Evolutionary conservation across 345 rosid species (phyloP).

Genomic region (Linum tenue): DNA sequence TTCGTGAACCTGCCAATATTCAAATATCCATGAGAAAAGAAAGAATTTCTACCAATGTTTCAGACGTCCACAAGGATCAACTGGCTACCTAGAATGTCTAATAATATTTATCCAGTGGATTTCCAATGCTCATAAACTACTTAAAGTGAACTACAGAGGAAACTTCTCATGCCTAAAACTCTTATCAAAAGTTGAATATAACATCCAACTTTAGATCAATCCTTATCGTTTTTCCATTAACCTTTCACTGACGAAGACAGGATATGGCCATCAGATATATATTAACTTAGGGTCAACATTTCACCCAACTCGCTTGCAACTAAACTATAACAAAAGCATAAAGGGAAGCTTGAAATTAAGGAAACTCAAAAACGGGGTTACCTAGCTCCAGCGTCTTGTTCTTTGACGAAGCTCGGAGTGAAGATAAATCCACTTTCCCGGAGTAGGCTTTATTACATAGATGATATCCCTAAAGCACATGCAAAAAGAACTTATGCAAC

Average conservation of each 20-base stretch:
- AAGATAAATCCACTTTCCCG: constrained; percentile 50
- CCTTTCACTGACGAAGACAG: neutral
- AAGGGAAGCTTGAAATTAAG: neutral
- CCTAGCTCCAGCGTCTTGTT: constrained; percentile 79
- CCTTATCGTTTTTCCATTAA: too few relatives aligned
- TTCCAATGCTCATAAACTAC: neutral
- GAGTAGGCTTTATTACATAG: constrained; percentile 50
- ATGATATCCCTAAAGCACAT: constrained; percentile 64
- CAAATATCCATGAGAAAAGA: too few relatives aligned
- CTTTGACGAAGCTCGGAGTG: constrained; percentile 54
- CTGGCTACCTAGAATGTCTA: neutral
- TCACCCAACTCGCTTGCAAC: neutral
- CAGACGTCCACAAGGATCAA: neutral
- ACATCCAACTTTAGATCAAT: neutral
- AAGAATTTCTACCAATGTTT: too few relatives aligned
- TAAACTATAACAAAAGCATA: neutral
- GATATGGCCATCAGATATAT: neutral
- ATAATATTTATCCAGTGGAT: neutral
- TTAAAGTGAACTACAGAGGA: neutral
- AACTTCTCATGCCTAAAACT: neutral
- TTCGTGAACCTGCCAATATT: neutral
- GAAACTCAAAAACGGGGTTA: constrained; percentile 15
- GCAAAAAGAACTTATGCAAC: constrained; percentile 8
- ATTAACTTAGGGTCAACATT: neutral
- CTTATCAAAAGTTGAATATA: neutral